Base-by-base conservation (phyloP, 2,329 filamentous ascomycete genomes). In the Diaporthe sp. region DNA sequence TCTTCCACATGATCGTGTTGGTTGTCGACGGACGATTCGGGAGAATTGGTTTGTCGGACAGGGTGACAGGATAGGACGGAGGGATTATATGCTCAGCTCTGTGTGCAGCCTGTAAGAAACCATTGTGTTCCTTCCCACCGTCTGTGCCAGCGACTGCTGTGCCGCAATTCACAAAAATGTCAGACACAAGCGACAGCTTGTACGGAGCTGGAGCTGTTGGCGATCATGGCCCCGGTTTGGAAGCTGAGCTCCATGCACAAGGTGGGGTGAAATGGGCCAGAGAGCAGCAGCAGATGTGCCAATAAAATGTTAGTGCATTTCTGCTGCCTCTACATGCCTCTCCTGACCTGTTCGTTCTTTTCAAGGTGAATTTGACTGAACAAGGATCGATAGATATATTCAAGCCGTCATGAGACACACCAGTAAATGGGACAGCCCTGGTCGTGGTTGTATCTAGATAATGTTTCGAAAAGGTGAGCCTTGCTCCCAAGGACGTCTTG, bases 1-100 rank as follows among this genome's bases (percentile, higher is more conserved):
- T 51, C 25, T 55, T 71, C 70, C 70, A 71, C 70, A 71, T 71
- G 25, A 35, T 27, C 35, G 56, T 6, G 30, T 6, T 53, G n/a
- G 17, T 25, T n/a, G 30, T 42, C 30, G 44, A 22, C 4, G n/a
- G 44, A n/a, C 32, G 13, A 4, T 6, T 9, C 9, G 12, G 19
- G 25, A 13, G 3, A 12, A 37, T 63, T n/a, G 27, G 3, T 22
- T 27, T 56, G 42, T n/a, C 30, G 35, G 32, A 9, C 6, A n/a
- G 12, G 25, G 17, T 12, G n/a, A 50, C 3, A 32, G 27, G 17
- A 12, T 30, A n/a, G 15, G 19, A 12, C 5, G 13, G 25, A 1
- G 22, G 1, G 0, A 3, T 37, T 25, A 6, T 71, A 15, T 53
- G 19, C 44, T 32, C 25, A 35, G 19, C 25, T 44, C 12, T 12